These are phyloP conservation scores for Solanum chacoense DNA, from an alignment of 305 asterid genomes.

Conservation along the genomic window DNA sequence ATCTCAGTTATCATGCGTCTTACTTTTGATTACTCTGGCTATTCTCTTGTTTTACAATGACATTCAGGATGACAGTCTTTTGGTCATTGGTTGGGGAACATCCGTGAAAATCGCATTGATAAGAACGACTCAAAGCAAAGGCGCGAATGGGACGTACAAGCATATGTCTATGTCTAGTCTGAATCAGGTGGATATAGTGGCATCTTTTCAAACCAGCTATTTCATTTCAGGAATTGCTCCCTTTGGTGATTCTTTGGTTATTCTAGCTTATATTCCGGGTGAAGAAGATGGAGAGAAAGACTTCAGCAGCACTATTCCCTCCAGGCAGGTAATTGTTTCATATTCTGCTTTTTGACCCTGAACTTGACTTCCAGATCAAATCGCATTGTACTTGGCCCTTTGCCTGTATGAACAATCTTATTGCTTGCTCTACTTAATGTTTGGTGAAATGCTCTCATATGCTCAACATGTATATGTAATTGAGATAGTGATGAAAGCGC, in stretches of 20 bases:
- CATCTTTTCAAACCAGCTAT: constrained; percentile 91
- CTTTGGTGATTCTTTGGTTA: constrained; percentile 90
- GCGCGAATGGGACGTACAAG: constrained; percentile 52
- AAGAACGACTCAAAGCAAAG: constrained; percentile 46
- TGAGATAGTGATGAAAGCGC: not conserved
- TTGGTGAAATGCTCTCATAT: not conserved
- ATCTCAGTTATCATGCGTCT: constrained; percentile 1
- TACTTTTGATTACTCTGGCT: not conserved
- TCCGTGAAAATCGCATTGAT: constrained; percentile 78
- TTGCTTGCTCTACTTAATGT: not conserved
- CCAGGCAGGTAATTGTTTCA: constrained; percentile 63
- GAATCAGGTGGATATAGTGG: constrained; percentile 90
- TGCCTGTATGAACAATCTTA: not conserved
- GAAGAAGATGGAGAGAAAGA: constrained; percentile 76
- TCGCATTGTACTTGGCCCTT: not conserved
- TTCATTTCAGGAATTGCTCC: constrained; percentile 98
- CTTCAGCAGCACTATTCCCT: constrained; percentile 60
- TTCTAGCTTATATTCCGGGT: constrained; percentile 84
- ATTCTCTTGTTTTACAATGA: constrained; percentile 18
- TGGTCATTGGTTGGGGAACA: constrained; percentile 99
- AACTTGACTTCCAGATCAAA: not conserved
- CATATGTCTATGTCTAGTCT: constrained; percentile 60
- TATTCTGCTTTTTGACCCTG: not conserved
- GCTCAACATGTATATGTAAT: not conserved
- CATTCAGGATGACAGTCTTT: constrained; percentile 72